A percentile compares a stretch with the other conserved stretches of the same genome.
These are phyloP conservation scores for Leccinum variicolor DNA, from an alignment of 768 basidiomycete genomes.

Conservation along the genomic window DNA sequence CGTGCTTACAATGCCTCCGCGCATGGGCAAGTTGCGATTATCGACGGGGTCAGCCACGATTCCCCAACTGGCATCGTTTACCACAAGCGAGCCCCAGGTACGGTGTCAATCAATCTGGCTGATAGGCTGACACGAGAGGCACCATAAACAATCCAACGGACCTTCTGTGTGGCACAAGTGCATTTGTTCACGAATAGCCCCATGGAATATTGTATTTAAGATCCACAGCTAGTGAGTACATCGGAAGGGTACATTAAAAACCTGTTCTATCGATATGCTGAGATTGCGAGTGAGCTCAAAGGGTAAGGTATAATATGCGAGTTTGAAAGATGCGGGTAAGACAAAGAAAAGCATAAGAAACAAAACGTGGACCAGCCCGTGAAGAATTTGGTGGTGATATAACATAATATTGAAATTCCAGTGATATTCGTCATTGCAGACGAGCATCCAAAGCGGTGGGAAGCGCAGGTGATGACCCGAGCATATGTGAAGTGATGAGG, in stretches of 20 bases:
- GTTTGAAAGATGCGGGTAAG: constrained; percentile 7
- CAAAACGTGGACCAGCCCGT: constrained; percentile 21
- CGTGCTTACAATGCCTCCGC: background rate
- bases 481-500: constrained; percentile 2
- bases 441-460: constrained; percentile 6
- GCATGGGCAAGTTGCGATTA: background rate
- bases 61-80: background rate
- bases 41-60: background rate
- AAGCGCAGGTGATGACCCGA: constrained; percentile 1
- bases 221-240: constrained; percentile 24
- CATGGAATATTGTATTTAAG: constrained; percentile 14
- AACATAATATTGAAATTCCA: constrained; percentile 1
- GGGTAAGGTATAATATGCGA: constrained; percentile 25
- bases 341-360: background rate
- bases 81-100: background rate
- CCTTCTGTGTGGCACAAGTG: background rate
- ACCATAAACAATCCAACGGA: background rate
- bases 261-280: constrained; percentile 27
- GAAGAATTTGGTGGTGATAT: constrained; percentile 6
- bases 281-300: constrained; percentile 14
- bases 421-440: constrained; percentile 1
- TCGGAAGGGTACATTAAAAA: constrained; percentile 21
- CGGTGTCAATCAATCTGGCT: background rate
- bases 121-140: background rate
- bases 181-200: constrained; percentile 12